phyloP scores from a whole-genome alignment of 1,284 basidiomycete species.

The Hemileia vastatrix region DNA sequence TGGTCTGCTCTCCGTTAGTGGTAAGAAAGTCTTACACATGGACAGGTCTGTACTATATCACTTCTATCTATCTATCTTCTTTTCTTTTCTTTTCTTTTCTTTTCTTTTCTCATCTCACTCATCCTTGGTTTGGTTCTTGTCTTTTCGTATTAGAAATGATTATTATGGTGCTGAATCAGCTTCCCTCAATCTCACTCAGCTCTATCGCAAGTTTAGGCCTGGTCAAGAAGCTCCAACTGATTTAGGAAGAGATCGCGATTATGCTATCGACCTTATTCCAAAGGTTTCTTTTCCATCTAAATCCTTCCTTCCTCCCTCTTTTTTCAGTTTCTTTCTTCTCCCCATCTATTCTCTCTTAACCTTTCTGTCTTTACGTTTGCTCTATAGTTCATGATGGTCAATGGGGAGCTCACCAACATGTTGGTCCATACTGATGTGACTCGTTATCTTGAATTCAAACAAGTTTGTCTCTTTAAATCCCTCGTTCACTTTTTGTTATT shows the following conservation, averaged over 20 bases:
- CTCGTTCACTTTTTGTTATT: too few relatives aligned
- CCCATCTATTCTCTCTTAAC: too few relatives aligned
- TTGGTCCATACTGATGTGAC: slow-evolving; percentile 99
- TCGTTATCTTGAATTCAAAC: slow-evolving; percentile 98
- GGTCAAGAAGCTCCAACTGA: slow-evolving; percentile 49
- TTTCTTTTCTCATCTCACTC: too few relatives aligned
- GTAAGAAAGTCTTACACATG: slow-evolving; percentile 99
- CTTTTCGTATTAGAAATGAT: slow-evolving; percentile 59
- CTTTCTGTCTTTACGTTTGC: too few relatives aligned
- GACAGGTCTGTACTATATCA: slow-evolving; percentile 55
- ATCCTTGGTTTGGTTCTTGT: too few relatives aligned
- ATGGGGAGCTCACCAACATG: slow-evolving; percentile 94
- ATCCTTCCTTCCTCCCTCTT: background rate
- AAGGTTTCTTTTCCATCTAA: slow-evolving; percentile 30
- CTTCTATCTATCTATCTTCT: background rate
- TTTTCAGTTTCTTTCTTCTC: slow-evolving; percentile 31
- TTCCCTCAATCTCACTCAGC: slow-evolving; percentile 93
- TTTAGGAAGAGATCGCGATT: slow-evolving; percentile 87
- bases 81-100: background rate
- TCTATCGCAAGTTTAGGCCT: slow-evolving; percentile 86
- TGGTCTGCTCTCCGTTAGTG: slow-evolving; percentile 90
- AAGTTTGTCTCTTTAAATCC: slow-evolving; percentile 48
- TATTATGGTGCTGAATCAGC: slow-evolving; percentile 99
- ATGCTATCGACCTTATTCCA: slow-evolving; percentile 79
- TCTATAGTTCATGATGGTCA: slow-evolving; percentile 91